phyloP scores from a whole-genome alignment of 495 filamentous ascomycete species.

The Coniosporium apollinis region DNA sequence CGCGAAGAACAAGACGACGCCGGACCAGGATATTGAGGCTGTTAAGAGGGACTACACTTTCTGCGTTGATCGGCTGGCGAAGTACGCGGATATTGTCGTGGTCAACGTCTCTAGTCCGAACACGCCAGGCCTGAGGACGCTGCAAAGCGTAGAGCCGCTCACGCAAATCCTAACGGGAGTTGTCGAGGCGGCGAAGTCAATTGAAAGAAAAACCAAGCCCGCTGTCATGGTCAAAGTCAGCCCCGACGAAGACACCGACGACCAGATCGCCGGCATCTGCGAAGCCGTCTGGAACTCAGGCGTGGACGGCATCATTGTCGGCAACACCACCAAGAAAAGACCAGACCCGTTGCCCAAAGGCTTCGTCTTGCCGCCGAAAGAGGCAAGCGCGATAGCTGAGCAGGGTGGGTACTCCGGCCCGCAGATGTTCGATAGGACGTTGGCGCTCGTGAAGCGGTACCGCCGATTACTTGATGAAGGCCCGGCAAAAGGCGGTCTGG shows the following conservation, averaged over 20 bases:
- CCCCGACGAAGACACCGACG: constrained; percentile 75
- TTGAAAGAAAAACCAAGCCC: constrained; percentile 55
- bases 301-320: constrained; percentile 91
- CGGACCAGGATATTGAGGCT: constrained; percentile 67
- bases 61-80: constrained; percentile 64
- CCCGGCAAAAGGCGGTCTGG: constrained; percentile 12
- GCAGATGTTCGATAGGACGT: constrained; percentile 61
- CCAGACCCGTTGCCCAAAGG: constrained; percentile 48
- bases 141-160: constrained; percentile 69
- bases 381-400: constrained; percentile 51
- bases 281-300: constrained; percentile 69
- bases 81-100: constrained; percentile 83
- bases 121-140: constrained; percentile 69
- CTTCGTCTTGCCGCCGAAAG: constrained; percentile 43
- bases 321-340: constrained; percentile 82
- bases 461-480: constrained; percentile 49
- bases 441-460: constrained; percentile 62
- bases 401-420: constrained; percentile 84
- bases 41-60: constrained; percentile 73
- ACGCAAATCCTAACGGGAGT: constrained; percentile 67
- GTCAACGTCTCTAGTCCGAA: constrained; percentile 97
- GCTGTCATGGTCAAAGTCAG: constrained; percentile 94
- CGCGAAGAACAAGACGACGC: constrained; percentile 88
- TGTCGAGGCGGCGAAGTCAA: constrained; percentile 52
- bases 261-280: constrained; percentile 73